Evolutionary conservation across 202 grass and related monocot species (phyloP).

Genomic region (Cymbopogon flexuosus): DNA sequence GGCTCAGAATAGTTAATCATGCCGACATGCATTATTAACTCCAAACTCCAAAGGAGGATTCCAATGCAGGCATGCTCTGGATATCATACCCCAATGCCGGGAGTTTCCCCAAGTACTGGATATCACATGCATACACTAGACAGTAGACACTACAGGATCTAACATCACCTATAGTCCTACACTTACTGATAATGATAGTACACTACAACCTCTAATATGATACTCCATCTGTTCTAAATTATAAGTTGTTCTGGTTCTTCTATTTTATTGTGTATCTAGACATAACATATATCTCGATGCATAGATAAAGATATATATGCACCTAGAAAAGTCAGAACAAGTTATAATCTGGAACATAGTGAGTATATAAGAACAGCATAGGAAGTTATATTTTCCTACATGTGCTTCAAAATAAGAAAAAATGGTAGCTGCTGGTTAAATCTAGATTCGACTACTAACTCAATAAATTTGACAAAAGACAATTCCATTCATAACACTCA

Average conservation of each 20-base stretch:
- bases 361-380: not conserved
- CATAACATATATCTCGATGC: not conserved
- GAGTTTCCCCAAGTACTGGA: slow-evolving; percentile 4
- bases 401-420: not conserved
- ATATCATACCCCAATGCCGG: slow-evolving; percentile 1
- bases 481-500: not conserved
- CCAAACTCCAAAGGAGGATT: slow-evolving; percentile 24
- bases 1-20: slow-evolving; percentile 34
- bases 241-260: not conserved
- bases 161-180: not conserved
- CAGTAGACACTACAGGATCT: not conserved
- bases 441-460: not conserved
- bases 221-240: not conserved
- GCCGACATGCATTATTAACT: slow-evolving; percentile 46
- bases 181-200: not conserved
- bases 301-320: not conserved
- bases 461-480: not conserved
- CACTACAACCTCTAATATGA: not conserved
- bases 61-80: slow-evolving; percentile 24
- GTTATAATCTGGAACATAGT: not conserved
- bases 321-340: not conserved
- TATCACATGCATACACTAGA: slow-evolving; percentile 13
- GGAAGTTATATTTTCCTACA: not conserved
- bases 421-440: not conserved
- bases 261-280: not conserved